Base-by-base conservation (phyloP, 176 grass and related monocot species). In the Cenchrus americanus region DNA sequence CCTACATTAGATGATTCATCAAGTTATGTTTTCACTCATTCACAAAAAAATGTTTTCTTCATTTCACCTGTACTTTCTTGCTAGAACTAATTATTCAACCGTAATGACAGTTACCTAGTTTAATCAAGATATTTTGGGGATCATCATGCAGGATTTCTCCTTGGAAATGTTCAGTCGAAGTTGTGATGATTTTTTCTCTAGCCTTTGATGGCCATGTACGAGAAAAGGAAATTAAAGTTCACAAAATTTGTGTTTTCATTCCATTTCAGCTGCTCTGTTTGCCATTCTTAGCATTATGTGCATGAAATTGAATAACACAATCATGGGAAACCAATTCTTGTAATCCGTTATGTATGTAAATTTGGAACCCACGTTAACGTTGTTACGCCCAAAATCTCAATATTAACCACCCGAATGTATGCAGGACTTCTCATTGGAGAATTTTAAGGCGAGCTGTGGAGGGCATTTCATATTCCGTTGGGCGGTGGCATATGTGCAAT, bases 91-190 rank as follows among this genome's bases (percentile, higher is more conserved):
- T 43, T 87, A 80, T 72, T 73, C 73, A 83, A 19, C 55, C 1
- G 19, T 62, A 82, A 0, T 40, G 40, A 76, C 9, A 24, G 57
- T 70, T 71, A 80, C 63, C 69, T 72, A 32, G 34, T 80, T 82
- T 69, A 79, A 85, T 91, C 9, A 62, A 78, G 60, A 43, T 84
- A 79, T 69, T 64, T 83, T 86, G 84, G 75, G 82, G 21, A 65
- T 86, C 48, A 77, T 58, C 47, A 71, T 89, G 83, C 93, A 91
- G 83, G 90, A 18, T 79, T 96, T 96, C 87, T 89, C 75, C 27
- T 85, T 91, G 76, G 86, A 93, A 75, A 59, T 67, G 32, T 96
- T 78, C 69, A 83, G 62, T 40, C 13, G 11, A 80, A 93, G 91
- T 87, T 84, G 83, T 75, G 77, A 77, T 80, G 88, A 77, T 66